Percentiles rank a stretch among this genome's conserved stretches.
Evolutionary conservation across 2,329 filamentous ascomycete genomes (phyloP).

Genomic region (Alternaria solani): DNA sequence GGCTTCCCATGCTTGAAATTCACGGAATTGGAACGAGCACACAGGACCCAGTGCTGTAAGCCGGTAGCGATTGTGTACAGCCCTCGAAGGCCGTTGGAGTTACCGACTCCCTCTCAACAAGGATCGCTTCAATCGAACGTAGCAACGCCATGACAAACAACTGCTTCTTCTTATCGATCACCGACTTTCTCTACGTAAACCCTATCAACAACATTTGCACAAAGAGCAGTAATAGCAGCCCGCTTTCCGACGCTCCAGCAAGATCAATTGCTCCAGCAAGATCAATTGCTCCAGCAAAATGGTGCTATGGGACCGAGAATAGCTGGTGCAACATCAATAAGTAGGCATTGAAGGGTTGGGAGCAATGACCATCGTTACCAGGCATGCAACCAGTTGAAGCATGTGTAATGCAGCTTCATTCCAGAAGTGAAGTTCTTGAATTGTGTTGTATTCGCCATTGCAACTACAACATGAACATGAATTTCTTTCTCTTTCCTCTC

Average conservation of each 20-base stretch:
- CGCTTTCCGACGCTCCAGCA: background rate
- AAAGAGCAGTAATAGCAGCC: background rate
- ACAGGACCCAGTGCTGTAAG: background rate
- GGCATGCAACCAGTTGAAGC: background rate
- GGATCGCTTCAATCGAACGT: background rate
- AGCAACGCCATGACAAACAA: background rate
- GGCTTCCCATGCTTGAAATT: background rate
- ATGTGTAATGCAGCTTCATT: background rate
- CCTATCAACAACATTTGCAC: background rate
- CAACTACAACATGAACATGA: conserved; percentile 42
- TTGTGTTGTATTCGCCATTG: background rate
- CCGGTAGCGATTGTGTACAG: background rate
- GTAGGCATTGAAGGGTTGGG: background rate
- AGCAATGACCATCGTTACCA: background rate
- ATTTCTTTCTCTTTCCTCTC: conserved; percentile 24
- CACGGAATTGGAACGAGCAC: background rate
- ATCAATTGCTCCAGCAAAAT: background rate
- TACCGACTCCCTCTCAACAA: background rate
- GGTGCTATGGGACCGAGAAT: background rate
- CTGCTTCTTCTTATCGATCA: background rate
- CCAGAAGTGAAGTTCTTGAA: background rate
- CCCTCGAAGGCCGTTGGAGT: background rate
- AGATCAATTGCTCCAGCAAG: background rate
- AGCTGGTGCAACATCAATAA: background rate
- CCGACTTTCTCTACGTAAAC: background rate